A percentile compares a stretch with the other conserved stretches of the same genome.
Evolutionary conservation across 1,284 basidiomycete genomes (phyloP).

Genomic region (Cerioporus squamosus): DNA sequence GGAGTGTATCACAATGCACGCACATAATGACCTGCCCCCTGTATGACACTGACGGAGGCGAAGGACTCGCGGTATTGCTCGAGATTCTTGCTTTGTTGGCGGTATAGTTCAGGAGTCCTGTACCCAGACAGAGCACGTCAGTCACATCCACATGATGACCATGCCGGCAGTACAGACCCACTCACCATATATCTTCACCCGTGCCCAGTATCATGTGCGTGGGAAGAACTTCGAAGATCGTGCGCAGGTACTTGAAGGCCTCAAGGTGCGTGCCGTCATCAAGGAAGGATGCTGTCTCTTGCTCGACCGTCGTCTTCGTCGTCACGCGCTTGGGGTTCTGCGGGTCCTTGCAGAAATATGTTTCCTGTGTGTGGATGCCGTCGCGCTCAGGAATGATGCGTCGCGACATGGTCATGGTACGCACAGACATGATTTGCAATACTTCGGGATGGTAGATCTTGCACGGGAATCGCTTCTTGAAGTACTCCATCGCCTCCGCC

Average conservation of each 20-base stretch:
- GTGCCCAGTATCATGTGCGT: not conserved
- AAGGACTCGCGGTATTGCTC: not conserved
- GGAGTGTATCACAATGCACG: not conserved
- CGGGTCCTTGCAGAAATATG: not conserved
- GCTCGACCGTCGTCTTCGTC: conserved; percentile 3
- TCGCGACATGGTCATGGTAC: too few species aligned
- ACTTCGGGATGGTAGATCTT: conserved; percentile 1
- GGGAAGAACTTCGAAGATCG: not conserved
- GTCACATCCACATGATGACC: too few species aligned
- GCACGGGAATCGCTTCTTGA: not conserved
- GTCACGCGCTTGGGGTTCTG: not conserved
- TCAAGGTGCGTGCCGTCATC: conserved; percentile 3
- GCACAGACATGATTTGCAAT: conserved; percentile 3
- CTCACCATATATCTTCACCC: not conserved
- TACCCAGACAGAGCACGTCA: too few species aligned
- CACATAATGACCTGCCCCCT: conserved; percentile 2
- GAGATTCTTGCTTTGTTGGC: not conserved
- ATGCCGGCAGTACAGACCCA: too few species aligned
- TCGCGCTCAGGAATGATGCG: too few species aligned
- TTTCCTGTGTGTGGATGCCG: too few species aligned
- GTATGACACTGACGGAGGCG: not conserved
- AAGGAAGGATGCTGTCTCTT: conserved; percentile 2
- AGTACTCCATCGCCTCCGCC: not conserved
- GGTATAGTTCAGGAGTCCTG: not conserved
- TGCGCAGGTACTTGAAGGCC: not conserved